Base-by-base conservation (phyloP, 768 basidiomycete genomes). In the Pholiota microspora region DNA sequence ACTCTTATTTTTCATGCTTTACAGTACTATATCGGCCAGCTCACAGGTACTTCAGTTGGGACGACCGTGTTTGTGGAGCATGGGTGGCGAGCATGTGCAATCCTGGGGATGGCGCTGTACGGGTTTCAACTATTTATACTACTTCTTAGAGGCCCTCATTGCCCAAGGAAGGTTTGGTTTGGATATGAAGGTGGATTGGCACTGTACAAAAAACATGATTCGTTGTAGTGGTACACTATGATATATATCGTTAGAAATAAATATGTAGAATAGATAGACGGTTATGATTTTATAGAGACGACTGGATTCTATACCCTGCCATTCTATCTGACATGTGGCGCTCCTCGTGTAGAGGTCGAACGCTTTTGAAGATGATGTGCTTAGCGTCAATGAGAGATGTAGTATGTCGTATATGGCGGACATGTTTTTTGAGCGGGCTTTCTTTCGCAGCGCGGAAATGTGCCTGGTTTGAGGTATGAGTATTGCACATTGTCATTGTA, bases 21-120 rank as follows among this genome's bases (percentile, higher is more conserved):
- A 9, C 49, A 76, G 74, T 64, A 83, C 21, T 87, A 87, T 66
- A 73, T 84, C 18, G 88, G 88, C 0, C 86, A 89, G 69, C 81
- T 89, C 10, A 82, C 84, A 67, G 89, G 89, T 5, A 88, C 87
- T 2, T 75, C 82, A 0, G 81, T 84, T 1, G 82, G 86, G 23
- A 83, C 86, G 0, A 63, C 76, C 27, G 77, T 89, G 2, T 90
- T 87, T 67, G 77, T 83, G 24, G 56, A 72, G 7, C 66, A 80
- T 55, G 89, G 88, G 5, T 88, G 86, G 86, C 75, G 79, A 12
- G 75, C 85, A 0, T 76, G 78, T 4, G 81, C 84, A 0, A 72
- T 73, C 24, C 69, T 86, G 10, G 76, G 78, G 36, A 60, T 89
- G 48, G 84, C 75, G 0, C 77, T 78, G 62, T 74, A 79, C 28